Percentiles rank a stretch among this genome's conserved stretches.
Evolutionary conservation across 108 stramenopile genomes (phyloP).

Genomic region (Cyclotella cryptica): DNA sequence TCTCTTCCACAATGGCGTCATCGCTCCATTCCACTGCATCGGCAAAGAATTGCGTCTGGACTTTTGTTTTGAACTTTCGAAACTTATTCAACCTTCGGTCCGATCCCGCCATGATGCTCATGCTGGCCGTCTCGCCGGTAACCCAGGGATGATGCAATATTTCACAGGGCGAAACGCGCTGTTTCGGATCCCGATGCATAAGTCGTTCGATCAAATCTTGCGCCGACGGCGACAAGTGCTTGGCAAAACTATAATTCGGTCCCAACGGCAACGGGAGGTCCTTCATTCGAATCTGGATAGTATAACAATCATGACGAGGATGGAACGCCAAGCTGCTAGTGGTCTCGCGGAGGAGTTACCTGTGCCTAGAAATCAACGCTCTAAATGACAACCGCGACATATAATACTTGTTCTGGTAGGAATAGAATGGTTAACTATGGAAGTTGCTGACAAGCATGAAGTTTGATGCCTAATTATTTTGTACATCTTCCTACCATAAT

Average conservation of each 20-base stretch:
- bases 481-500: no score
- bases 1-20: slow-evolving; percentile 50
- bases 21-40: slow-evolving; percentile 66
- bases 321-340: no score
- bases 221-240: slow-evolving; percentile 74
- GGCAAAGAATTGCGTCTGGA: slow-evolving; percentile 78
- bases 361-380: no score
- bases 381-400: no score
- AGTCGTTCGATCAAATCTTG: slow-evolving; percentile 74
- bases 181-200: slow-evolving; percentile 74
- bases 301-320: no score
- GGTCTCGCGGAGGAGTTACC: no score
- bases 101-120: slow-evolving; percentile 70
- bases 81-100: slow-evolving; percentile 61
- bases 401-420: no score
- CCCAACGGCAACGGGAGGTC: slow-evolving; percentile 57
- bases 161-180: slow-evolving; percentile 74
- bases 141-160: slow-evolving; percentile 94
- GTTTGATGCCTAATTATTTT: no score
- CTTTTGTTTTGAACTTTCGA: slow-evolving; percentile 66
- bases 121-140: slow-evolving; percentile 80
- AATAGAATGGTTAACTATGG: no score
- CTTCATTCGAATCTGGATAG: slow-evolving; percentile 53
- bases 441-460: no score
- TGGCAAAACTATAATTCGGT: slow-evolving; percentile 47